These are phyloP conservation scores for Claviceps maximensis DNA, from an alignment of 2,329 filamentous ascomycete genomes.

Conservation along the genomic window DNA sequence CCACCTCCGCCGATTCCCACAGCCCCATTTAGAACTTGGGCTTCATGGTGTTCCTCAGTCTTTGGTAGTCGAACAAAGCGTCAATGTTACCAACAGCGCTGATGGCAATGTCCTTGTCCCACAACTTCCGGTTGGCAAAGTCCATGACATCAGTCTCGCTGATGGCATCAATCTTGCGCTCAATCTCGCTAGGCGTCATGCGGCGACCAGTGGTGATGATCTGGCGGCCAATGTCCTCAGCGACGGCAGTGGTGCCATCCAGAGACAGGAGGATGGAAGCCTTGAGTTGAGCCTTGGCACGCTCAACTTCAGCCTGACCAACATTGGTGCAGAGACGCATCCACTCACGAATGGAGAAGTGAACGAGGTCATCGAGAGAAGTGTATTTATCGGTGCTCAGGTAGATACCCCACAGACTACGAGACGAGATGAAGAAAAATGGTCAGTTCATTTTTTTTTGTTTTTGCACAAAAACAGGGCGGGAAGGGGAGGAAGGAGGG, in stretches of 20 bases:
- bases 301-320: conserved; percentile 82
- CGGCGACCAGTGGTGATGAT: conserved; percentile 94
- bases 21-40: conserved; percentile 48
- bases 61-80: conserved; percentile 66
- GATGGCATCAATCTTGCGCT: conserved; percentile 77
- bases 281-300: conserved; percentile 98
- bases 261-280: conserved; percentile 93
- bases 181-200: conserved; percentile 84
- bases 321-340: conserved; percentile 85
- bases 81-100: conserved; percentile 89
- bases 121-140: conserved; percentile 88
- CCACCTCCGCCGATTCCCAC: conserved; percentile 14
- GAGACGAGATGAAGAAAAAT: background rate
- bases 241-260: conserved; percentile 91
- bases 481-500: too few relatives aligned
- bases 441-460: background rate
- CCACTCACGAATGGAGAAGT: conserved; percentile 98
- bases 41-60: conserved; percentile 75
- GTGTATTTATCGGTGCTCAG: conserved; percentile 83
- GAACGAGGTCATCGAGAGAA: conserved; percentile 83
- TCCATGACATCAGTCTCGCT: conserved; percentile 95
- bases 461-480: conserved; percentile 5
- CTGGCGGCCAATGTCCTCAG: conserved; percentile 97
- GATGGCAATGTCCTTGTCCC: conserved; percentile 94
- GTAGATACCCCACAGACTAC: conserved; percentile 98